phyloP scores from a whole-genome alignment of 306 rosid genomes.

The Vigna trinervia region DNA sequence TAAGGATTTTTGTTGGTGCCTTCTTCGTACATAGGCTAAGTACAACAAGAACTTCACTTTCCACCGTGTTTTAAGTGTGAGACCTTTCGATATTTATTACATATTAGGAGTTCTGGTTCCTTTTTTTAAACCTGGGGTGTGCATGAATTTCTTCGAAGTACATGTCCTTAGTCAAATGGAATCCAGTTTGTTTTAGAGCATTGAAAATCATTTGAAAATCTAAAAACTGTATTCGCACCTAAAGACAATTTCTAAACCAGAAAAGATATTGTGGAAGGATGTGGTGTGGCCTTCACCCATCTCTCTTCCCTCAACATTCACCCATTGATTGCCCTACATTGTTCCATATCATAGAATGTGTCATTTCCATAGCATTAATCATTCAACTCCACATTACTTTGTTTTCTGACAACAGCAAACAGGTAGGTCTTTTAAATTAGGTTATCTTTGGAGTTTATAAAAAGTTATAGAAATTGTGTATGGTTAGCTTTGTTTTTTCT shows the following conservation, averaged over 20 bases:
- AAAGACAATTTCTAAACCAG: constrained; percentile 7
- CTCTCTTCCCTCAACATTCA: background rate
- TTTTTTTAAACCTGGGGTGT: background rate
- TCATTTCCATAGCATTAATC: background rate
- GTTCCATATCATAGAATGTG: background rate
- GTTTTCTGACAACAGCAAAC: background rate
- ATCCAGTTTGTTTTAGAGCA: background rate
- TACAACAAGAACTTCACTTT: background rate
- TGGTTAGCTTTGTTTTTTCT: background rate
- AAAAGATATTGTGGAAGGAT: background rate
- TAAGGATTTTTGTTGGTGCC: constrained; percentile 2
- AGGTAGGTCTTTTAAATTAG: background rate
- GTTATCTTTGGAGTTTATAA: background rate
- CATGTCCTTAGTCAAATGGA: background rate
- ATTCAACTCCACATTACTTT: constrained; percentile 23
- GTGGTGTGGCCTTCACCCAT: constrained; percentile 13
- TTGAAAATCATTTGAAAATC: background rate
- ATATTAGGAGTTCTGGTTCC: background rate
- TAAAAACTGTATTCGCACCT: background rate
- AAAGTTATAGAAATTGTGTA: background rate
- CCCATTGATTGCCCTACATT: background rate
- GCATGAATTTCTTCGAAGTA: background rate
- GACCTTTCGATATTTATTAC: background rate
- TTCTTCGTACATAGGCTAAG: background rate
- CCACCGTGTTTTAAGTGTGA: background rate